Base-by-base conservation (phyloP, 345 rosid species). In the Populus nigra region DNA sequence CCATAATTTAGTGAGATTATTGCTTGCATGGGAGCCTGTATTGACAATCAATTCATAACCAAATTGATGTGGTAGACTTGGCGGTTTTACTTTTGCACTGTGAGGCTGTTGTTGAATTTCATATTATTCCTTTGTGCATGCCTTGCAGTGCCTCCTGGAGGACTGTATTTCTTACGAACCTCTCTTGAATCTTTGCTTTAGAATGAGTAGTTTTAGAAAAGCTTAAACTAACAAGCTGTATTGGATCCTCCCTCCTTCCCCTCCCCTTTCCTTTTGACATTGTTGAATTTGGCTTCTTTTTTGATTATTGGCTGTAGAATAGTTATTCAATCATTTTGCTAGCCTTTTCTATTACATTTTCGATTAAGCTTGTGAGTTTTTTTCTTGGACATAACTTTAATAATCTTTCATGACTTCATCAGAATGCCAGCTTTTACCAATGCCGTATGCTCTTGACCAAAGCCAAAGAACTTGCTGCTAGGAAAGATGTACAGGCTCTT, bases 381-480 rank as follows among this genome's bases (percentile, higher is more conserved):
- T 31, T 7, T n/a, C 35, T 33, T 49, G 29, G 25, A n/a, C 12
- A 59, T 3, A 23, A 27, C 63, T 15, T 33, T 27, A 57, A 71
- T 66, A 31, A 41, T 45, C 18, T 66, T 41, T 8, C 61, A 9
- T 57, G n/a, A 13, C 66, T 74, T 78, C 73, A 76, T 22, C 87
- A 93, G 98, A 93, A 93, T 73, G 80, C 83, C 16, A 61, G 63
- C 65, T 89, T 77, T 76, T 84, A 76, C 81, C 88, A 84, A 77
- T 78, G 79, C 68, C 93, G 93, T 50, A 73, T 65, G 25, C 71
- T 88, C 75, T 57, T 89, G 84, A 86, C 80, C 77, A 77, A 88
- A 79, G 95, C 91, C 73, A 92, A 80, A 78, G 89, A 84, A 9
- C 88, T 90, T 77, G 93, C 97, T 85, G 80, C 84, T 18, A 83